Conservation (phyloP, 768 basidiomycete genomes). For the Imleria badia region DNA sequence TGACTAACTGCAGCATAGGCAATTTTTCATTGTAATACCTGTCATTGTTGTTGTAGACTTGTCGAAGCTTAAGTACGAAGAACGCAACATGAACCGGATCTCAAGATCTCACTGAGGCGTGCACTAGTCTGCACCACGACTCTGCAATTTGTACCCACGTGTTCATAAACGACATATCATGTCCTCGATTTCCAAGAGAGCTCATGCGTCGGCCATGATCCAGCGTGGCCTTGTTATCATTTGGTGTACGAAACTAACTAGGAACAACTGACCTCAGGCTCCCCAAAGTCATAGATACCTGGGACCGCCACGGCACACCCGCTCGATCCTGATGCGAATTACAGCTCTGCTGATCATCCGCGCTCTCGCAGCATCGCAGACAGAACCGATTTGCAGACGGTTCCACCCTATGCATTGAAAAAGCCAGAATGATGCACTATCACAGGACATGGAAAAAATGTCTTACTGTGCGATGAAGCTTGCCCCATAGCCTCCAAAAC, state of each 20-base stretch:
- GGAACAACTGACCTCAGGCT: conserved; percentile 35
- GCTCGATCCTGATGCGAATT: no score
- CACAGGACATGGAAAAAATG: no score
- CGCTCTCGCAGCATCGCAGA: conserved; percentile 43
- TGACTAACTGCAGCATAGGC: no score
- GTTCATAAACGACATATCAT: neutral
- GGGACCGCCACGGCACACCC: conserved; percentile 47
- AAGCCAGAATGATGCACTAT: no score
- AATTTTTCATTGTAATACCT: no score
- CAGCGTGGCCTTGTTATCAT: conserved; percentile 8
- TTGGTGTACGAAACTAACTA: conserved; percentile 21
- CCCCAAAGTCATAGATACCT: conserved; percentile 46
- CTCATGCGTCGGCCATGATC: conserved; percentile 3
- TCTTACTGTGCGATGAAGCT: no score
- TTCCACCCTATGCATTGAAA: conserved; percentile 39
- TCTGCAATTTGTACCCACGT: neutral
- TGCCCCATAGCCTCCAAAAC: no score
- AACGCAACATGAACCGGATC: no score
- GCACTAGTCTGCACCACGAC: no score
- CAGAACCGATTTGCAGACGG: conserved; percentile 47
- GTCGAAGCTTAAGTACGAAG: no score
- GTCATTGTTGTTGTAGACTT: no score
- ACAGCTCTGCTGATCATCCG: conserved; percentile 45
- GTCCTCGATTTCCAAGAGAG: neutral
- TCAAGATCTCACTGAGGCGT: no score